Evolutionary conservation across 164 flowering plant species (phyloP).

Genomic region (Chimonanthus salicifolius): DNA sequence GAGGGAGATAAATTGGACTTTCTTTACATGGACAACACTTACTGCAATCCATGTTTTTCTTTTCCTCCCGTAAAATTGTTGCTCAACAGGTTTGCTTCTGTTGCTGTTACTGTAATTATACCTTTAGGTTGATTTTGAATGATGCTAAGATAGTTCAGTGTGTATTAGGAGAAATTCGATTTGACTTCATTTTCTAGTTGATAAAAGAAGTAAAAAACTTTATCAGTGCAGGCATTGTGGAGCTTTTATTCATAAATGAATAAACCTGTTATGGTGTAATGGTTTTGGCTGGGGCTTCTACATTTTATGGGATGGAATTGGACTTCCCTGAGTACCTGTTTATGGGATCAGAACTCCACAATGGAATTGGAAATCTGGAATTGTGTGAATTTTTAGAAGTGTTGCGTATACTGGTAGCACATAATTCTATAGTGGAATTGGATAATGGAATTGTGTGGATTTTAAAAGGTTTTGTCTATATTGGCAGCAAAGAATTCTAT

Average conservation of each 20-base stretch:
- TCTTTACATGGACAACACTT: conserved; percentile 80
- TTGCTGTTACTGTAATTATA: neutral
- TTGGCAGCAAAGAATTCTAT: too few relatives aligned
- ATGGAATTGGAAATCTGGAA: too few relatives aligned
- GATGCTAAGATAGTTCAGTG: neutral
- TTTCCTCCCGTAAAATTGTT: conserved; percentile 69
- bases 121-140: neutral
- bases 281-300: neutral
- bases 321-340: neutral
- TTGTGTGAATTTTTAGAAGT: too few relatives aligned
- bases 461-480: too few relatives aligned
- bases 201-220: too few relatives aligned
- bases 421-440: too few relatives aligned
- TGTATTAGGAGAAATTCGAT: neutral
- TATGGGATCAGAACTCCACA: too few relatives aligned
- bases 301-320: neutral
- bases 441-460: too few relatives aligned
- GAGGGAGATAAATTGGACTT: conserved; percentile 39
- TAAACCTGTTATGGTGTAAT: neutral
- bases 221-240: neutral
- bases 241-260: neutral
- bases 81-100: conserved; percentile 55
- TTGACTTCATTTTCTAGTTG: neutral
- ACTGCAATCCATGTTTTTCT: conserved; percentile 63
- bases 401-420: too few relatives aligned